Evolutionary conservation across 2,329 filamentous ascomycete species (phyloP), one percentile per base, ranked within the genome.

Genomic region (Blastomyces parvus): DNA sequence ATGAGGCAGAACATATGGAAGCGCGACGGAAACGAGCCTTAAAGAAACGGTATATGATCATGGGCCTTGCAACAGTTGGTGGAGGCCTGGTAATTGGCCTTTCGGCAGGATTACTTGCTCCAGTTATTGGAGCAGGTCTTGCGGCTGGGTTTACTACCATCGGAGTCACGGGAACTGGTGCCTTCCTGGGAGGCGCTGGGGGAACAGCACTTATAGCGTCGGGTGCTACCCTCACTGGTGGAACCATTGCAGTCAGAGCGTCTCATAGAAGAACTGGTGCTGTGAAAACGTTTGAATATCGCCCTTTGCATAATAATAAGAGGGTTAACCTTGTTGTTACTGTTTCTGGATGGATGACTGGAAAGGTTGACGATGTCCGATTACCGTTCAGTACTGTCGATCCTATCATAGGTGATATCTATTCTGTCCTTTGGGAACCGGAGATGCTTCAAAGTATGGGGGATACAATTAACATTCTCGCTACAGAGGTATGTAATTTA

Each of bases 391-490:
- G 91, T 78, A 99, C 95, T 0, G 88, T 99, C 7, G 92, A 99
- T 74, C 91, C 95, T 0, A 85, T 97, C 66, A 99, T 99, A 94
- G 94, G 94, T 14, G 94, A 99, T 73, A 87, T 99, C 19, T 99
- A 99, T 78, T 97, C 93, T 0, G 88, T 99, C 13, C 81, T 95
- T 64, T 99, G 94, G 92, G 94, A 99, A 75, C 95, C 94, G 2
- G 94, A 99, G 73, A 96, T 99, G 92, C 83, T 99, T 72, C 88
- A 86, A 69, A 96, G 91, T 76, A 99, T 97, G 88, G 94, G 94
- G 84, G 90, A 94, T 74, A 99, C 94, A 56, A 97, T 99, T 71
- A 97, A 97, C 71, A 97, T 99, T 76, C 81, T 99, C 67, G 94
- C 94, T 64, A 99, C 94, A 42, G 94, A 99, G 85, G 90, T 93